phyloP scores from a whole-genome alignment of 1,284 basidiomycete species.

The Phellinidium pouzarii region DNA sequence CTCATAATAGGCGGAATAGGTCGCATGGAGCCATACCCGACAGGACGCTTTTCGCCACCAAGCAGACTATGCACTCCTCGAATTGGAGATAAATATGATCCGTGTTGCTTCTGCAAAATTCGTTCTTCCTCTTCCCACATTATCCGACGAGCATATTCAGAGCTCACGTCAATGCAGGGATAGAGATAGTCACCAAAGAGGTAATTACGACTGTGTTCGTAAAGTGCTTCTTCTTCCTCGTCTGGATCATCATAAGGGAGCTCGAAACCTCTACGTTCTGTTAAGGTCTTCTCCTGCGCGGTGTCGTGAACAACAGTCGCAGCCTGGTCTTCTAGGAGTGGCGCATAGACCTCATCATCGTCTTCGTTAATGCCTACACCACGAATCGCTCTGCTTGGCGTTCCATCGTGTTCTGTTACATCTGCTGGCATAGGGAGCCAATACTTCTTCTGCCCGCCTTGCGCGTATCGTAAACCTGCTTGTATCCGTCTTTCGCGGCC shows the following conservation, averaged over 20 bases:
- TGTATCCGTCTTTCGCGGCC: slow-evolving; percentile 79
- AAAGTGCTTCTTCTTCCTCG: slow-evolving; percentile 64
- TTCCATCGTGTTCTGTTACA: slow-evolving; percentile 35
- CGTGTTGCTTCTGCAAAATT: slow-evolving; percentile 59
- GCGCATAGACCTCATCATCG: slow-evolving; percentile 65
- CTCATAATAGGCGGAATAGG: slow-evolving; percentile 23
- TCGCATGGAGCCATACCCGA: slow-evolving; percentile 52
- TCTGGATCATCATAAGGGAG: slow-evolving; percentile 60
- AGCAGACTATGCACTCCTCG: slow-evolving; percentile 40
- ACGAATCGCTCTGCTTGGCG: slow-evolving; percentile 20
- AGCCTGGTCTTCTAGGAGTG: slow-evolving; percentile 63
- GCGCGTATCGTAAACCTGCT: slow-evolving; percentile 86
- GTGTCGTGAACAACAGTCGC: slow-evolving; percentile 61
- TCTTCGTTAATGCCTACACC: slow-evolving; percentile 43
- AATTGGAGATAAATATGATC: slow-evolving; percentile 60
- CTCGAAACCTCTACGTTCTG: slow-evolving; percentile 53
- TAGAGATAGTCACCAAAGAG: slow-evolving; percentile 93
- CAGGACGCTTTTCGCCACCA: slow-evolving; percentile 29
- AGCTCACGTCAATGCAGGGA: slow-evolving; percentile 81
- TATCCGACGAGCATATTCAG: slow-evolving; percentile 53
- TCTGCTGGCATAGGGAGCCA: slow-evolving; percentile 74
- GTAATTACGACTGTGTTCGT: slow-evolving; percentile 60
- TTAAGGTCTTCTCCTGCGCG: slow-evolving; percentile 31
- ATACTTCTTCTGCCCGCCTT: slow-evolving; percentile 84
- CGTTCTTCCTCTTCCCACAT: slow-evolving; percentile 74